Base-by-base conservation (phyloP, 1,139 yeast species). In the Kodamaea suecica region DNA sequence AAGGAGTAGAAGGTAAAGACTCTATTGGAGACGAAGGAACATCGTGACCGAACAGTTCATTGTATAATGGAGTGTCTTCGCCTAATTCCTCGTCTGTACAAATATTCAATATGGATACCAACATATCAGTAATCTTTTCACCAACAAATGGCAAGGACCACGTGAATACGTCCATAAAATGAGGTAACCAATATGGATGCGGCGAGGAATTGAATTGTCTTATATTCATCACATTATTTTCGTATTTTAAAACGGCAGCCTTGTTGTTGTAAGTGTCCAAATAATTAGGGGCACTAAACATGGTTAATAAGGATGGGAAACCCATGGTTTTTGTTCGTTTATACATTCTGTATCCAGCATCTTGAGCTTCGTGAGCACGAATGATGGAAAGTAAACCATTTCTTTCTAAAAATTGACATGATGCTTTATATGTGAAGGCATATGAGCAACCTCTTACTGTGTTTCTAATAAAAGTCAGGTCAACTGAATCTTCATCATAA, bases 131-230 rank as follows among this genome's bases (percentile, higher is more conserved):
- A 40, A 90, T 83, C 49, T 88, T 78, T 62, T 92, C 97, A n/a
- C 97, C 97, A 26, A 92, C 97, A 68, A 92, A 92, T 5, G 98
- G 98, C 41, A 92, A 68, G 3, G 96, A 86, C 98, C 98, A 92
- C 4, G 96, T 84, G 59, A 92, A 92, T 5, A 90, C 96, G 58
- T 92, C 97, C 95, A 90, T 88, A 51, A 90, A 87, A 59, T 90
- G 90, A 3, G 98, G 98, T 47, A 92, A 70, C 92, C 95, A 90
- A 61, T 92, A 92, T 1, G 98, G 98, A 61, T 92, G 97, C 6
- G 96, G 95, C 26, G 92, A 81, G 51, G 84, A 68, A 57, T 88
- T 88, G 65, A 92, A 92, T 61, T 92, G 98, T 42, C 97, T 76
- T 44, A 92, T 92, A 58, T 92, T 92, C 94, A 92, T 84, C 27